These are phyloP conservation scores for Bifiguratus adelaidae DNA, from an alignment of 192 early-diverging fungal genomes.

Conservation along the genomic window DNA sequence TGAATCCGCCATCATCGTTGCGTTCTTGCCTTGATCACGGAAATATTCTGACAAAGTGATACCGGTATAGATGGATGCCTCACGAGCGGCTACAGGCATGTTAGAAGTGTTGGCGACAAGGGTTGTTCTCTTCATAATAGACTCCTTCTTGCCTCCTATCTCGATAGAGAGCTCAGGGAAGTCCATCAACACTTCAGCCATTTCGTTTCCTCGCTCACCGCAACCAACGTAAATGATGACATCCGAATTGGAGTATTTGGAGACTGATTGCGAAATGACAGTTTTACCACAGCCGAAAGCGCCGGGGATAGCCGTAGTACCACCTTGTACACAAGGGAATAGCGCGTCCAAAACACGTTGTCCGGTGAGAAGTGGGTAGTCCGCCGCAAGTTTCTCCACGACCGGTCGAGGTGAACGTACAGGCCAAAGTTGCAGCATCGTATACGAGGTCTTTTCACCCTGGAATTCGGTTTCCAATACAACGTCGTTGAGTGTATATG, in stretches of 20 bases:
- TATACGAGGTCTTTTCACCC: slow-evolving; percentile 83
- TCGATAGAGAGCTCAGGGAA: slow-evolving; percentile 93
- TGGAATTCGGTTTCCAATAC: slow-evolving; percentile 97
- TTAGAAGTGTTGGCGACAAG: slow-evolving; percentile 99
- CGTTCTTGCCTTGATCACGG: slow-evolving; percentile 99
- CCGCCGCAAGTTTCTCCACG: slow-evolving; percentile 88
- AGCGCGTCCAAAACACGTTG: slow-evolving; percentile 98
- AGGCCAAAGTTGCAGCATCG: slow-evolving; percentile 98
- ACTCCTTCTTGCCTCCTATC: slow-evolving; percentile 90
- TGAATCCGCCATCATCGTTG: slow-evolving; percentile 99
- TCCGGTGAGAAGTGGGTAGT: slow-evolving; percentile 93
- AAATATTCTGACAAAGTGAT: slow-evolving; percentile 99
- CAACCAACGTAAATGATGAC: slow-evolving; percentile 98
- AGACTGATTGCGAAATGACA: slow-evolving; percentile 98
- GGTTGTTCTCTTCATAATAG: slow-evolving; percentile 99
- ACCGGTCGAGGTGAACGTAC: slow-evolving; percentile 93
- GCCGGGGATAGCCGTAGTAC: slow-evolving; percentile 98
- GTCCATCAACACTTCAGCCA: slow-evolving; percentile 99
- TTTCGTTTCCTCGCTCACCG: slow-evolving; percentile 97
- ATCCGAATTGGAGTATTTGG: slow-evolving; percentile 99
- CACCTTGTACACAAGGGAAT: slow-evolving; percentile 99
- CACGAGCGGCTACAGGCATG: slow-evolving; percentile 99
- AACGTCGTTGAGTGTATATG: slow-evolving; percentile 85
- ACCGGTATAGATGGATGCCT: slow-evolving; percentile 99
- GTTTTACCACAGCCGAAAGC: slow-evolving; percentile 99